These are phyloP conservation scores for Malassezia obtusa DNA, from an alignment of 1,284 basidiomycete genomes.

Conservation along the genomic window DNA sequence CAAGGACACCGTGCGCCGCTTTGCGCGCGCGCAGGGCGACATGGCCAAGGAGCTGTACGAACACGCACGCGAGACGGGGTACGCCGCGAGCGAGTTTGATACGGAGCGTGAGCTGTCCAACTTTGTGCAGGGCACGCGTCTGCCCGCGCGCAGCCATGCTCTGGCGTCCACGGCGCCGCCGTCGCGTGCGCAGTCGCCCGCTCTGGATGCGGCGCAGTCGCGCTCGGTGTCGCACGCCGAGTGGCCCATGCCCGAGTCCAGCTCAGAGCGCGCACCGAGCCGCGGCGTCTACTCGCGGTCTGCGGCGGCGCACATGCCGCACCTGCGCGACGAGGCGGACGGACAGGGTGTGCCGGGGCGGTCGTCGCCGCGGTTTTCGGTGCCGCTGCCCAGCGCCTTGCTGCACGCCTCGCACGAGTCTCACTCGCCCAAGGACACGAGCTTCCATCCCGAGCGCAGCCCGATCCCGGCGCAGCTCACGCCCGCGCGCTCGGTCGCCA, in stretches of 20 bases:
- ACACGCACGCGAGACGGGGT: conserved; percentile 36
- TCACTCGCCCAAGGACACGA: neutral
- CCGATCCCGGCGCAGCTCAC: neutral
- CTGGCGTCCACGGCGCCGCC: conserved; percentile 2
- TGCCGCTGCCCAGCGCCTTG: neutral
- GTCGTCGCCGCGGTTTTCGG: neutral
- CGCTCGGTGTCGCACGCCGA: neutral
- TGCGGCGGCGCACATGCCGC: too few relatives aligned
- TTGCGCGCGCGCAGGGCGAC: conserved; percentile 37
- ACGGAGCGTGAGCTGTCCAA: conserved; percentile 35
- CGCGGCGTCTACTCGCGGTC: too few relatives aligned
- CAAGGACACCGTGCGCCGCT: conserved; percentile 35
- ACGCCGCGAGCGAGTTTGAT: conserved; percentile 32
- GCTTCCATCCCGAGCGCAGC: neutral
- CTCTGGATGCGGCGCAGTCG: neutral
- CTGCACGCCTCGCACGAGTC: neutral
- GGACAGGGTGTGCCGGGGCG: neutral
- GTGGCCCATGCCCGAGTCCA: neutral
- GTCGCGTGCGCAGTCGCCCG: neutral
- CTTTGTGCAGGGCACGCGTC: conserved; percentile 15
- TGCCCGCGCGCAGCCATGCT: neutral
- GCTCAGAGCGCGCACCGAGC: neutral
- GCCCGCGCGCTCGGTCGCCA: too few relatives aligned
- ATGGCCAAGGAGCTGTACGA: conserved; percentile 32
- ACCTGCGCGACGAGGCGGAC: neutral